phyloP scores from a whole-genome alignment of 2,329 filamentous ascomycete genomes.

The Beauveria brongniartii region DNA sequence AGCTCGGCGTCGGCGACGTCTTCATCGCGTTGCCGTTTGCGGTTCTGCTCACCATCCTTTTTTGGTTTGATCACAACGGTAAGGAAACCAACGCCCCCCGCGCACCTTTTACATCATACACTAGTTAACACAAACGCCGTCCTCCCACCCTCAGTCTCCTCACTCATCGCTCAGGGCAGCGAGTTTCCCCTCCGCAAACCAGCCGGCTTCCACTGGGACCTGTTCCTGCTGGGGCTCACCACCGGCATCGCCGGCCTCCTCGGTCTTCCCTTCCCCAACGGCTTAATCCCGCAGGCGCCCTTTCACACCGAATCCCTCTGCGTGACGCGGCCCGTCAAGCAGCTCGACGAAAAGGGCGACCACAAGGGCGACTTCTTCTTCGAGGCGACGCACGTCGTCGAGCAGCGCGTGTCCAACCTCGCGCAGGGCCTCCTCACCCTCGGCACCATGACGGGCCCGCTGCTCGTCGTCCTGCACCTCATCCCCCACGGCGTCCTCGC shows the following conservation, averaged over 20 bases:
- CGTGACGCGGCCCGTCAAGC: constrained; percentile 50
- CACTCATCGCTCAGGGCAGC: constrained; percentile 73
- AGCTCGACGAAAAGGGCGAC: constrained; percentile 43
- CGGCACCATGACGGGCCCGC: constrained; percentile 68
- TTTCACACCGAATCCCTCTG: constrained; percentile 76
- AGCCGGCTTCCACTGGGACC: constrained; percentile 78
- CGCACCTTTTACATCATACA: too few species aligned
- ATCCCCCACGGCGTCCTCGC: constrained; percentile 75
- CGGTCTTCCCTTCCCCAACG: constrained; percentile 74
- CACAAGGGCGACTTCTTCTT: constrained; percentile 49
- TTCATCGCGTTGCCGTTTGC: constrained; percentile 87
- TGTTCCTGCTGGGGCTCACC: constrained; percentile 72
- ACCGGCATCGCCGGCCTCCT: constrained; percentile 68
- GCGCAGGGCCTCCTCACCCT: constrained; percentile 70
- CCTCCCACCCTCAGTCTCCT: constrained; percentile 50
- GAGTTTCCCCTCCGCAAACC: constrained; percentile 76
- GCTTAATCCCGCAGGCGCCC: constrained; percentile 74
- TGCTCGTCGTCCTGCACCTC: constrained; percentile 65
- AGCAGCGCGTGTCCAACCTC: constrained; percentile 73
- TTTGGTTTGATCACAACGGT: constrained; percentile 89
- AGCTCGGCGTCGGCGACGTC: constrained; percentile 61
- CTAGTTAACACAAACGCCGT: too few species aligned
- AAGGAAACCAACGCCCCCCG: constrained; percentile 16
- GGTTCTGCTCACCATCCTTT: constrained; percentile 71
- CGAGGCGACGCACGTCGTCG: constrained; percentile 56